These are phyloP conservation scores for Emmonsiellopsis sp. DNA, from an alignment of 2,329 filamentous ascomycete genomes.

Conservation along the genomic window DNA sequence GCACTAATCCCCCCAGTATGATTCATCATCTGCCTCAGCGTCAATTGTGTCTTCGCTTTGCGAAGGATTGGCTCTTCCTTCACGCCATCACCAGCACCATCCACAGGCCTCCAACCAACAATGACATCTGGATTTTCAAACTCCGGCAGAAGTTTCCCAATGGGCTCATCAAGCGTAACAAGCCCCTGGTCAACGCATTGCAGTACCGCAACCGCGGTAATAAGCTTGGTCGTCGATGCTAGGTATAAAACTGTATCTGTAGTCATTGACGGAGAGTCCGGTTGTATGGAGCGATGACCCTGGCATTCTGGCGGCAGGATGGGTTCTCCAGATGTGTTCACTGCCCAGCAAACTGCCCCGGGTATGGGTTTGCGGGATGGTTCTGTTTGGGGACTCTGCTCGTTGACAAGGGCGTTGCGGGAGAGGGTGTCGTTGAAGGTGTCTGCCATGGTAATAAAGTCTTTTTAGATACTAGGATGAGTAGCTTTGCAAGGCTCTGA, in stretches of 20 bases:
- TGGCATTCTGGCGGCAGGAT: not conserved
- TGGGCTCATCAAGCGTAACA: not conserved
- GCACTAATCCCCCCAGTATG: conserved; percentile 45
- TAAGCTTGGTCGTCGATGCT: not conserved
- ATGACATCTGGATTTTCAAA: not conserved
- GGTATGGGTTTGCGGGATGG: not conserved
- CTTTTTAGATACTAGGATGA: too few relatives aligned
- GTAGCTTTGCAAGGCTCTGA: too few relatives aligned
- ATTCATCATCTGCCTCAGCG: conserved; percentile 43
- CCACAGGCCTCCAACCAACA: not conserved
- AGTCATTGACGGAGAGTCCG: not conserved
- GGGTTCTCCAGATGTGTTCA: not conserved
- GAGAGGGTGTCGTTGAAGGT: not conserved
- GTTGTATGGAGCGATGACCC: not conserved
- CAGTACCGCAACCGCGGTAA: not conserved
- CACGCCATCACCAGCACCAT: not conserved
- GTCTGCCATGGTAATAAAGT: not conserved
- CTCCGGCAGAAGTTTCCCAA: not conserved
- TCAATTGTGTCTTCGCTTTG: conserved; percentile 32
- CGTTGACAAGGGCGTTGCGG: not conserved
- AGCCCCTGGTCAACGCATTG: not conserved
- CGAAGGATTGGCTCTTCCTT: not conserved
- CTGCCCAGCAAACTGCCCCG: not conserved
- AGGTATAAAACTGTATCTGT: not conserved
- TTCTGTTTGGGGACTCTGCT: not conserved